Base-by-base conservation (phyloP, 352 stramenopile species). In the Globisporangium nagaii region DNA sequence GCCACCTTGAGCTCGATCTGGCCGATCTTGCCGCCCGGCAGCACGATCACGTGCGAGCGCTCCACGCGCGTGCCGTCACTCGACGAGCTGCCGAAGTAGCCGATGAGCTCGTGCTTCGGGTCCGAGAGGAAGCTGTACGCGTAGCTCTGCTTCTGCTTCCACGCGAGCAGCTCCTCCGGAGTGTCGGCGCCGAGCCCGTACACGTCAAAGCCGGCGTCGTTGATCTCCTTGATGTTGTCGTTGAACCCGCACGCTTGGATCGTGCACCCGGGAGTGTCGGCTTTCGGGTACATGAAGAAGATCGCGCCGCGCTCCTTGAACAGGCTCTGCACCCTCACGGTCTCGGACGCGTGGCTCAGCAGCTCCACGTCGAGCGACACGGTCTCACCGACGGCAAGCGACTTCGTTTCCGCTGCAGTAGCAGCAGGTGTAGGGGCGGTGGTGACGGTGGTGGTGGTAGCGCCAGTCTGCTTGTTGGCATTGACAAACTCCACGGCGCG, bases 261-360 rank as follows among this genome's bases (percentile, higher is more conserved):
- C 42, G 85, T 95, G 59, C 85, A 95, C 5, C 83, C 85, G 4
- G 81, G 79, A 8, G 85, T 95, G 59, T 95, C 79, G 0, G 85
- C 85, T 56, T 91, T 91, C 6, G 85, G 83, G 63, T 87, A 95
- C 79, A 93, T 93, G 65, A 95, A 95, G 67, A 95, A 91, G 51
- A 95, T 85, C 37, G 68, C 80, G 20, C 82, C 84, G 15, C 82
- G 72, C 6, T 85, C 78, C 56, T 88, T 74, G 55, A 92, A 75
- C 34, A 95, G 51, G 19, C 84, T 70, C 50, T 90, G 81, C 36
- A 93, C 69, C 43, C 75, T 69, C 12, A 91, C 74, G 12, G 50
- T 71, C 22, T 74, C 69, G 17, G 65, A 75, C 13, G 78, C 68
- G 44, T 95, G 73, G 10, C 66, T 95, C 56, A 82, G 60, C 36